A percentile compares a stretch with the other conserved stretches of the same genome.
Evolutionary conservation across 2,329 filamentous ascomycete genomes (phyloP).

Genomic region (Nannizziopsis barbatae): DNA sequence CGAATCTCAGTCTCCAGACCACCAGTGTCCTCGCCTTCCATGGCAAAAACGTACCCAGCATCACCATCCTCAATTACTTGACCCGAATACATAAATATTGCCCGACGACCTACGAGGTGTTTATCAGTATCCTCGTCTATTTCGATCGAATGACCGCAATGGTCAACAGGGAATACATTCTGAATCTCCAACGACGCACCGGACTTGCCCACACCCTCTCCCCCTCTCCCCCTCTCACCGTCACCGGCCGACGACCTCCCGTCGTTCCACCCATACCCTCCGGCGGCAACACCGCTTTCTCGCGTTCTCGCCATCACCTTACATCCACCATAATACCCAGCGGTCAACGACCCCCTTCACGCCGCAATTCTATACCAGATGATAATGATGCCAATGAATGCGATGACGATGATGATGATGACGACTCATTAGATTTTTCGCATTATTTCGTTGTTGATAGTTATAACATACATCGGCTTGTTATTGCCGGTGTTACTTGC

Average conservation of each 20-base stretch:
- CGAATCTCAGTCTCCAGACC: constrained; percentile 50
- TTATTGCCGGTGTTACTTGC: constrained; percentile 94
- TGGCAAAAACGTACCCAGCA: constrained; percentile 93
- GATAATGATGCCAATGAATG: constrained; percentile 4
- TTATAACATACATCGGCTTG: constrained; percentile 94
- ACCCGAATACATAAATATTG: constrained; percentile 98
- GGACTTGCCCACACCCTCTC: constrained; percentile 15
- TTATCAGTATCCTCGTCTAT: constrained; percentile 87
- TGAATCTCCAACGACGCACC: constrained; percentile 16
- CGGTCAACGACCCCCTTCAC: background rate
- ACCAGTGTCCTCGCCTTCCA: constrained; percentile 85
- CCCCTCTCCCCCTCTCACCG: constrained; percentile 17
- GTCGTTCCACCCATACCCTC: constrained; percentile 17
- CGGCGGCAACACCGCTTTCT: constrained; percentile 5
- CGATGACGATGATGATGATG: constrained; percentile 11
- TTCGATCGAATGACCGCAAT: constrained; percentile 98
- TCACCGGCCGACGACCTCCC: constrained; percentile 16
- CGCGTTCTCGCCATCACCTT: background rate
- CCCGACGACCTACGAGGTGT: constrained; percentile 95
- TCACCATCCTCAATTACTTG: constrained; percentile 91
- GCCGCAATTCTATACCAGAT: background rate
- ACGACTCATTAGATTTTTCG: constrained; percentile 37
- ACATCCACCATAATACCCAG: constrained; percentile 3
- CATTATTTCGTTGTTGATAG: constrained; percentile 93
- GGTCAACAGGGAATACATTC: constrained; percentile 57